Base-by-base conservation (phyloP, 805 yeast species). In the Osmozyma mogii region DNA sequence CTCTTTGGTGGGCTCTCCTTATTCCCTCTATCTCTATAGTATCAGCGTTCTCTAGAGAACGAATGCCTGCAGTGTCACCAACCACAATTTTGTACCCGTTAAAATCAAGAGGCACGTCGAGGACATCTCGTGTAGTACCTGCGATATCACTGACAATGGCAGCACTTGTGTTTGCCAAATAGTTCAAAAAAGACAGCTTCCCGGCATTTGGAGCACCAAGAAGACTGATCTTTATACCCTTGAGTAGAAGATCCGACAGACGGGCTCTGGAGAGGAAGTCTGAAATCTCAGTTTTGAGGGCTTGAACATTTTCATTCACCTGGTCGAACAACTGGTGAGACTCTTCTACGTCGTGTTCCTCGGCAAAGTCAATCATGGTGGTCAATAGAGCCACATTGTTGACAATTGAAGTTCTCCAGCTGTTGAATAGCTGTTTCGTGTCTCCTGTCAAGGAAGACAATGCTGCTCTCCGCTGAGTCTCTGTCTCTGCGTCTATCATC, bases 171-270 rank as follows among this genome's bases (percentile, higher is more conserved):
- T 77, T 68, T 0, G 88, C 84, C 6, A 92, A 52, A n/a, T 58
- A 47, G 46, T 92, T 92, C 29, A 92, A 54, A 8, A 92, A 56
- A 1, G 95, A 84, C 3, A 96, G 87, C 50, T 92, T 92, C 0
- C 98, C 98, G 1, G 95, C 96, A 53, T 92, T 92, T 1, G 98
- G 96, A 5, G 94, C 92, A 0, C 98, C 98, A 9, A 88, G 40
- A 7, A 92, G 58, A 0, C 79, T 75, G 15, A 88, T 45, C 34
- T 72, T 73, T 17, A 89, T 75, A 1, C 98, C 98, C 15, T 69
- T 63, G 23, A 78, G 53, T 10, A 89, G 52, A 1, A 88, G 58
- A 40, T 77, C 82, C 0, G 84, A 70, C 31, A 73, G 57, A 22
- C 62, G 61, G 4, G 78, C 70, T 43, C 64, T 72, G 1, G 38